Base-by-base conservation (phyloP, 345 rosid genomes). In the Turritis glabra region DNA sequence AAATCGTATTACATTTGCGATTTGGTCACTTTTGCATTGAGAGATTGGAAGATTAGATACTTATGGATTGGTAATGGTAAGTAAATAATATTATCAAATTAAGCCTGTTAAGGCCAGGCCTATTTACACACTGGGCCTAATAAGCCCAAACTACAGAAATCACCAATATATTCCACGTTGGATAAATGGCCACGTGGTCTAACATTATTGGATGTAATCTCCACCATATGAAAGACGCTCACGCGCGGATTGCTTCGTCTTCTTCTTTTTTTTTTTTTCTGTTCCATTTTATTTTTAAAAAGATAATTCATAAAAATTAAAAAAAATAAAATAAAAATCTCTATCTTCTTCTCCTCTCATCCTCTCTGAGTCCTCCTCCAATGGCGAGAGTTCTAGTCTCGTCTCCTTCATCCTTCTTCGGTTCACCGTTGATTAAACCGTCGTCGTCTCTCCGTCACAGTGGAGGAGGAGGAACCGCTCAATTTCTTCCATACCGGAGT, bases 371-470 rank as follows among this genome's bases (percentile, higher is more conserved):
- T n/a, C 32, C 66, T 23, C 48, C 48, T 13, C 58, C 78, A 83
- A 94, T 92, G 99, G 96, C 97, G 85, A 89, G 86, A 77, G 79
- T 86, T 61, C 82, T 92, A 32, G 86, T 95, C 80, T 92, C 96
- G 62, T 89, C 80, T 64, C 80, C 92, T 12, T 87, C 96, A 7
- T 74, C 90, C 25, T 89, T 95, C 89, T 53, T 87, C 73, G 91
- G 91, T 37, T 60, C 85, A 2, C 80, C 87, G 5, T 82, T 87
- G 10, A 85, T 84, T 9, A 80, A 57, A 57, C 51, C 84, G 21
- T 66, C 70, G 1, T 62, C 70, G 10, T 73, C 82, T 77, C 85
- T 89, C 77, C 87, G 77, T 60, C 85, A 85, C 51, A n/a, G 57
- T 13, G 56, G 30, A 37, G 76, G 44, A 21, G 65, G 61, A 75